A percentile compares a stretch with the other conserved stretches of the same genome.
Evolutionary conservation across 805 yeast genomes (phyloP).

Genomic region (Pichia membranifaciens): DNA sequence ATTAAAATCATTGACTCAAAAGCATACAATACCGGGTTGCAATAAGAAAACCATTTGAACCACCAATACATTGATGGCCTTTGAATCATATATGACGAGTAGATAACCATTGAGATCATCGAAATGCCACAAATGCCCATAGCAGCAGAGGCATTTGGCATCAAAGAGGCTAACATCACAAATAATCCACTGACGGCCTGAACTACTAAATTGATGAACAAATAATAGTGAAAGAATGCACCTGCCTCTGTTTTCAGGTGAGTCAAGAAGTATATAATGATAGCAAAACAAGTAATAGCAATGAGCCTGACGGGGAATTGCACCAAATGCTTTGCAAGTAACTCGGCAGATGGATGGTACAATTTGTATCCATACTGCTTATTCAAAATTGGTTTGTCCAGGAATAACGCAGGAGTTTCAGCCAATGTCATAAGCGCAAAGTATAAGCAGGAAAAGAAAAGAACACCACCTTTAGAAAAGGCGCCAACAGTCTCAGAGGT

Average conservation of each 20-base stretch:
- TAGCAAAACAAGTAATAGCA: conserved; percentile 42
- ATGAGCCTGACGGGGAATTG: conserved; percentile 52
- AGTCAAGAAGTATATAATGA: conserved; percentile 47
- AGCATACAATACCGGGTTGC: not conserved
- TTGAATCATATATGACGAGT: conserved; percentile 63
- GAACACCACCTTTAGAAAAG: conserved; percentile 56
- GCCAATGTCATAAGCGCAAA: conserved; percentile 57
- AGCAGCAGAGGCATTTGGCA: conserved; percentile 48
- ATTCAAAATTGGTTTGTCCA: conserved; percentile 55
- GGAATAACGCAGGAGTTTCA: conserved; percentile 54
- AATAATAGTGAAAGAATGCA: conserved; percentile 43
- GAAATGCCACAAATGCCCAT: conserved; percentile 54
- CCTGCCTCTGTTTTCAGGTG: conserved; percentile 47
- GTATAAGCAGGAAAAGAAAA: conserved; percentile 55
- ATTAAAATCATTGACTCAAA: conserved; percentile 19
- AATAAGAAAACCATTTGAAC: conserved; percentile 24
- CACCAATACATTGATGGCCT: conserved; percentile 53
- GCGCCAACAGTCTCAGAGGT: conserved; percentile 47
- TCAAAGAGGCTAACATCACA: conserved; percentile 45
- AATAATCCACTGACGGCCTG: conserved; percentile 47
- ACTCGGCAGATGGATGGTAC: conserved; percentile 63
- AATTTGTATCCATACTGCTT: conserved; percentile 62
- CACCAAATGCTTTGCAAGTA: conserved; percentile 49
- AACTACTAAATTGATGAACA: conserved; percentile 36
- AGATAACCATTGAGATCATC: conserved; percentile 45